A percentile compares a stretch with the other conserved stretches of the same genome.
These are phyloP conservation scores for Sugiyamaella xylanicola DNA, from an alignment of 1,139 yeast genomes.

Conservation along the genomic window DNA sequence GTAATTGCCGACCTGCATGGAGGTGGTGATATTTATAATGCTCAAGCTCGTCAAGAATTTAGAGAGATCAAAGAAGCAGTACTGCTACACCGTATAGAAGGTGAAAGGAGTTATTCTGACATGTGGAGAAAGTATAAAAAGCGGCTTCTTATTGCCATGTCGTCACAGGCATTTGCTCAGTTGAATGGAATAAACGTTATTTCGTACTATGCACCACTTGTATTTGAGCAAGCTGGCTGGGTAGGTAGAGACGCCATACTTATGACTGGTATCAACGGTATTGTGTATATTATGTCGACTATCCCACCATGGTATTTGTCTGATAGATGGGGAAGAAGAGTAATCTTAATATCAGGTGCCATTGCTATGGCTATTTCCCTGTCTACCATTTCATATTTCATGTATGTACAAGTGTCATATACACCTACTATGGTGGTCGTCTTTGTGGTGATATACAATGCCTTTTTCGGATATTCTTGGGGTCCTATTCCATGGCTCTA, in stretches of 20 bases:
- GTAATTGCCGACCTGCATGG: conserved; percentile 83
- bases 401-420: conserved; percentile 57
- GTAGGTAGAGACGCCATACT: conserved; percentile 80
- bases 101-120: conserved; percentile 68
- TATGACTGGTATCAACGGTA: conserved; percentile 89
- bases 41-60: conserved; percentile 66
- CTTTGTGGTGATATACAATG: conserved; percentile 76
- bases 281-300: conserved; percentile 73
- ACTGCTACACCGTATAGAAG: conserved; percentile 73
- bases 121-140: conserved; percentile 71
- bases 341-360: conserved; percentile 76
- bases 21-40: conserved; percentile 58
- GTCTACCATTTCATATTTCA: conserved; percentile 64
- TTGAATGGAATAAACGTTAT: conserved; percentile 91
- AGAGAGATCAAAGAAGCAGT: conserved; percentile 82
- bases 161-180: conserved; percentile 90
- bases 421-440: conserved; percentile 76
- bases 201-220: conserved; percentile 90
- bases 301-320: conserved; percentile 91
- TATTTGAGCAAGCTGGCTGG: conserved; percentile 96
- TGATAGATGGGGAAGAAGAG: conserved; percentile 89
- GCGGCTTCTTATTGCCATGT: conserved; percentile 86
- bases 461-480: conserved; percentile 84
- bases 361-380: conserved; percentile 75
- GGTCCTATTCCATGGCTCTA: conserved; percentile 96